Evolutionary conservation across 805 yeast species (phyloP).

Genomic region (Sugiyamaella mastotermitis): DNA sequence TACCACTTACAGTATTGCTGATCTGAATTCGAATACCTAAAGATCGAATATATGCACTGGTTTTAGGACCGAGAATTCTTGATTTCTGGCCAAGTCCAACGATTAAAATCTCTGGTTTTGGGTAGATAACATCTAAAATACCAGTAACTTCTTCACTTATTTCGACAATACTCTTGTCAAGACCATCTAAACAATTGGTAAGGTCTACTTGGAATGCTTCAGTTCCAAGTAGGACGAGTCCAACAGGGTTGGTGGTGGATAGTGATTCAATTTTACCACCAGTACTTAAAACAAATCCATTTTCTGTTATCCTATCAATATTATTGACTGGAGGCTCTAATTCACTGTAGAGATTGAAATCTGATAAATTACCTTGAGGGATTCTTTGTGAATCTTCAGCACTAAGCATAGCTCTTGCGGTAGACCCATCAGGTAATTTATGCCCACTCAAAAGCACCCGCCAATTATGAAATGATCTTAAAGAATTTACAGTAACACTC

Average conservation of each 20-base stretch:
- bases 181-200: conserved; percentile 33
- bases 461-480: no score
- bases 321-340: conserved; percentile 43
- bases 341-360: conserved; percentile 42
- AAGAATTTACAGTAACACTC: no score
- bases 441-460: no score
- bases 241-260: conserved; percentile 28
- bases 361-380: conserved; percentile 28
- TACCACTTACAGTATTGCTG: conserved; percentile 45
- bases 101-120: conserved; percentile 71
- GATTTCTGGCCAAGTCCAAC: conserved; percentile 65
- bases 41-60: conserved; percentile 42
- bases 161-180: conserved; percentile 50
- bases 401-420: conserved; percentile 3
- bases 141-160: conserved; percentile 41
- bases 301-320: conserved; percentile 43
- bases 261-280: conserved; percentile 38
- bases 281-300: conserved; percentile 57
- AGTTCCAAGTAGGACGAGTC: conserved; percentile 31
- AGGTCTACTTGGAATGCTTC: conserved; percentile 60
- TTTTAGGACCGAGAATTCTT: conserved; percentile 54
- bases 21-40: conserved; percentile 69
- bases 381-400: conserved; percentile 9
- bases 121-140: conserved; percentile 52
- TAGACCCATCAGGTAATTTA: not conserved